Evolutionary conservation across 208 protist species (phyloP).

Genomic region (Acanthamoeba divionensis): DNA sequence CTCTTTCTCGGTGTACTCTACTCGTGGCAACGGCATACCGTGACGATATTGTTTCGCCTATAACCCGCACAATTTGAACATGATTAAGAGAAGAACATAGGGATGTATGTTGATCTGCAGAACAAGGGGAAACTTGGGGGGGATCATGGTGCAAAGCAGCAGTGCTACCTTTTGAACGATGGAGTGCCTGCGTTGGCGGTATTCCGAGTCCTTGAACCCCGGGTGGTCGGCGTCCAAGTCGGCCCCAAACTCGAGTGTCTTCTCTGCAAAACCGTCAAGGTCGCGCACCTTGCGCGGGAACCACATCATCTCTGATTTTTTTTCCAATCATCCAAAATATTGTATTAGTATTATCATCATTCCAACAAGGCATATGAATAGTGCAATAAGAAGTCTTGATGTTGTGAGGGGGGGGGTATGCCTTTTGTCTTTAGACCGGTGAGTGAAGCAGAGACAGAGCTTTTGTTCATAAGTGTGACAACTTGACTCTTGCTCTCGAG

Average conservation of each 20-base stretch:
- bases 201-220: constrained; percentile 91
- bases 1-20: constrained; percentile 92
- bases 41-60: constrained; percentile 5
- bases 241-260: constrained; percentile 83
- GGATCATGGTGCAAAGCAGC: constrained; percentile 59
- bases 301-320: constrained; percentile 58
- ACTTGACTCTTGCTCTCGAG: background rate
- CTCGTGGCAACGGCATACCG: constrained; percentile 84
- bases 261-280: constrained; percentile 86
- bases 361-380: background rate
- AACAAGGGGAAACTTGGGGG: constrained; percentile 84
- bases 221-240: constrained; percentile 91
- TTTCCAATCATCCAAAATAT: no score
- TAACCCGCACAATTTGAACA: no score
- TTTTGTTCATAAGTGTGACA: constrained; percentile 38
- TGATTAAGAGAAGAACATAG: background rate
- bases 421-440: background rate
- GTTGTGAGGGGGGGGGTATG: background rate
- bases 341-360: no score
- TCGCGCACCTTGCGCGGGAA: constrained; percentile 81
- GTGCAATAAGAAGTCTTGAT: background rate
- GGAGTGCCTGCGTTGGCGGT: constrained; percentile 85
- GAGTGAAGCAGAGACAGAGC: background rate
- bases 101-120: constrained; percentile 31
- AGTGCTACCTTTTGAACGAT: no score